Evolutionary conservation across 352 stramenopile genomes (phyloP).

Genomic region (Vaucheria bursata): DNA sequence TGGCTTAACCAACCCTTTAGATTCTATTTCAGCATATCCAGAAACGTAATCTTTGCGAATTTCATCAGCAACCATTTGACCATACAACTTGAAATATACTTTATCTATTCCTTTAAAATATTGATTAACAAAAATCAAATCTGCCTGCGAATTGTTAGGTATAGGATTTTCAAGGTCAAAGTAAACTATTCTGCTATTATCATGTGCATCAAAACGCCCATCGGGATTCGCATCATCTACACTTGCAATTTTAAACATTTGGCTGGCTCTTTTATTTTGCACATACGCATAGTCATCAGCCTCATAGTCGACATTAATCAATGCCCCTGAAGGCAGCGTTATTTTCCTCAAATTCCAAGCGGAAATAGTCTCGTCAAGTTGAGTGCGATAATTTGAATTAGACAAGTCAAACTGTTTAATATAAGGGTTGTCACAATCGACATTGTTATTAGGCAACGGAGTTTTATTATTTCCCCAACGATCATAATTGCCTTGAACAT

Average conservation of each 20-base stretch:
- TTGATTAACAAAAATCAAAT: neutral
- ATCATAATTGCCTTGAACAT: neutral
- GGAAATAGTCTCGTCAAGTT: too few species aligned
- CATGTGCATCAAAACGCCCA: too few species aligned
- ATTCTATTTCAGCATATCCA: neutral
- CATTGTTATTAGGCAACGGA: too few species aligned
- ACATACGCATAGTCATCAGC: neutral
- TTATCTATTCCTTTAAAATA: neutral
- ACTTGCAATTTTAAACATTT: neutral
- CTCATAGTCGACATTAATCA: neutral
- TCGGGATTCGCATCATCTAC: neutral
- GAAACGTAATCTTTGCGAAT: neutral
- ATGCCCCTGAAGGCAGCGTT: neutral
- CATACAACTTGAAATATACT: neutral
- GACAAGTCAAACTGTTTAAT: too few species aligned
- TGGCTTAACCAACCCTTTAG: neutral
- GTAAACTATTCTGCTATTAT: too few species aligned
- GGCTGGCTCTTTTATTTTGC: neutral
- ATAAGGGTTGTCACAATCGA: neutral
- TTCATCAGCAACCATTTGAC: neutral
- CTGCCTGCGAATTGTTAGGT: neutral
- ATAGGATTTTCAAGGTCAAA: neutral
- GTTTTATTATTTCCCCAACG: conserved; percentile 3
- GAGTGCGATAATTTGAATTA: too few species aligned
- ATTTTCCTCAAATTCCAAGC: neutral